Percentiles rank a stretch among this genome's conserved stretches.
Evolutionary conservation across 371 early-diverging fungal species (phyloP).

Genomic region (Massospora cicadina): DNA sequence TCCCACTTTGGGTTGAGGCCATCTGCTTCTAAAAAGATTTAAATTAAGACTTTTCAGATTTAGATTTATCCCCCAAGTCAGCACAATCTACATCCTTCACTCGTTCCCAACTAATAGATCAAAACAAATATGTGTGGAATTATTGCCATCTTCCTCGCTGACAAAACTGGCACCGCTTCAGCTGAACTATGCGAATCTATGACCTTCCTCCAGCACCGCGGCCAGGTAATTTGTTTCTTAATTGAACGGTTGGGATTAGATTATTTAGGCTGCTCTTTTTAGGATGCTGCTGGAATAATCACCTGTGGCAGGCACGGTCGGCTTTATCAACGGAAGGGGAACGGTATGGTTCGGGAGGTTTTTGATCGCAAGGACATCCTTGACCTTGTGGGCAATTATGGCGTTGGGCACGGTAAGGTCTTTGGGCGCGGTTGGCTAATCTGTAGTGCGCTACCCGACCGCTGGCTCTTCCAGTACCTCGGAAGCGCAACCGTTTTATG

Average conservation of each 20-base stretch:
- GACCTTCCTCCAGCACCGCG: constrained; percentile 89
- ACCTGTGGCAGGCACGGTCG: constrained; percentile 92
- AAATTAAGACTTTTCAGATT: too few relatives aligned
- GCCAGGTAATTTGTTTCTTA: constrained; percentile 52
- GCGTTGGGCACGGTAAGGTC: constrained; percentile 82
- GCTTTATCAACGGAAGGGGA: constrained; percentile 92
- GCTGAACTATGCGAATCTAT: constrained; percentile 82
- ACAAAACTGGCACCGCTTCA: constrained; percentile 51
- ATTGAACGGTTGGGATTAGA: not conserved
- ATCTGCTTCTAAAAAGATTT: too few relatives aligned
- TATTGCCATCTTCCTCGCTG: constrained; percentile 65
- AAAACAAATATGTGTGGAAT: constrained; percentile 85
- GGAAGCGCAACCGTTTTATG: constrained; percentile 97
- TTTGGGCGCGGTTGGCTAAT: not conserved
- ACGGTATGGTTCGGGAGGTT: constrained; percentile 94
- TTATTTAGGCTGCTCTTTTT: constrained; percentile 10
- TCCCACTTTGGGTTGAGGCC: too few relatives aligned
- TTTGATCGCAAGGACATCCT: constrained; percentile 61
- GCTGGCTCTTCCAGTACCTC: constrained; percentile 84
- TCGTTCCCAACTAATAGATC: too few relatives aligned
- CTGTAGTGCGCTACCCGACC: constrained; percentile 86
- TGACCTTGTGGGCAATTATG: constrained; percentile 68
- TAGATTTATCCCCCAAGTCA: too few relatives aligned
- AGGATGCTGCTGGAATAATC: constrained; percentile 97
- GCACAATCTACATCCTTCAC: too few relatives aligned